Conservation (phyloP, 257 asterid species). For the Misopates orontium region DNA sequence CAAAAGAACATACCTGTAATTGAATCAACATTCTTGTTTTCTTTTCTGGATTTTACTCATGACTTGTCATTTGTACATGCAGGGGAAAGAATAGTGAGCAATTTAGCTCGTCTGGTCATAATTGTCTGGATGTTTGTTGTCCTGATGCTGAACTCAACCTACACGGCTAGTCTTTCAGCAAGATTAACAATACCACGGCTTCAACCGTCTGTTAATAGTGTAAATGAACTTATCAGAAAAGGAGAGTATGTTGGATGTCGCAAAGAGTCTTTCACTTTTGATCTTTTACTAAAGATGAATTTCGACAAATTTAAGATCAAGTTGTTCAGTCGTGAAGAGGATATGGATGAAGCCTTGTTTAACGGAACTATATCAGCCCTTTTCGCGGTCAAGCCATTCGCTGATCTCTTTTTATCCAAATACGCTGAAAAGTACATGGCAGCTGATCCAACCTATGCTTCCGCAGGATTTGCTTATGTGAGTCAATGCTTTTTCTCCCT, state of each 20-base stretch:
- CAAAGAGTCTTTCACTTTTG: constrained; percentile 34
- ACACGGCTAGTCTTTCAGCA: constrained; percentile 34
- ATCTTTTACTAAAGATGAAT: constrained; percentile 22
- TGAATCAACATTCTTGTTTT: not conserved
- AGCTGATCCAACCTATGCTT: constrained; percentile 30
- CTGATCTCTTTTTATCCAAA: constrained; percentile 30
- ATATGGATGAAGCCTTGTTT: constrained; percentile 31
- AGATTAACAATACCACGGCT: constrained; percentile 29
- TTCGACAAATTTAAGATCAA: constrained; percentile 35
- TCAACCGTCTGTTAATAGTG: constrained; percentile 27
- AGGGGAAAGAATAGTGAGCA: constrained; percentile 39
- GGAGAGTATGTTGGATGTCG: constrained; percentile 36
- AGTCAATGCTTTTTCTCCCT: no score
- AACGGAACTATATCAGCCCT: constrained; percentile 41
- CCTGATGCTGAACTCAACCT: constrained; percentile 35
- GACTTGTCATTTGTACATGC: constrained; percentile 9
- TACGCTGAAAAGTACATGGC: constrained; percentile 36
- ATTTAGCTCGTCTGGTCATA: constrained; percentile 36
- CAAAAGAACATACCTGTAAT: not conserved
- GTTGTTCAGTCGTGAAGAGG: constrained; percentile 25
- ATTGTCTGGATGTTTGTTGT: constrained; percentile 44
- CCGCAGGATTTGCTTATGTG: constrained; percentile 40
- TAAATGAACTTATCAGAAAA: constrained; percentile 27
- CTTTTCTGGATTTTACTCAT: not conserved
- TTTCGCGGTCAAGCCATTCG: constrained; percentile 30